Evolutionary conservation across 306 rosid species (phyloP), one percentile per base, ranked within the genome.

Genomic region (Dryas octopetala): DNA sequence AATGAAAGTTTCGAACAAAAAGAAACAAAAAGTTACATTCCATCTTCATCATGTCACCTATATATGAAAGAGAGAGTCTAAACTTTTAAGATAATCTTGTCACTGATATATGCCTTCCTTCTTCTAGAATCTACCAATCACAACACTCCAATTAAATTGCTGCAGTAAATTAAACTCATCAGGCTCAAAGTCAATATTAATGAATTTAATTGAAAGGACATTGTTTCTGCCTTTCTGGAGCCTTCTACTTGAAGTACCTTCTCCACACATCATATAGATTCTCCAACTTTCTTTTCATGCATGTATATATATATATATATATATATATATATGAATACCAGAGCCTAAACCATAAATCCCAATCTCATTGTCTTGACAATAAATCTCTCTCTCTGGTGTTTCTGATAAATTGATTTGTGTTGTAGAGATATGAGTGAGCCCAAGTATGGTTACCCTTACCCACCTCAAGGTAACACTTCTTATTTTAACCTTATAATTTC

Each of bases 401-500:
- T 19, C 32, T 4, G 9, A 8, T 48, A 32, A 32, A 1, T 60
- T 60, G 44, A 13, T 0, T 32, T 38, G 13, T 72, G 52, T 16
- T 28, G 15, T 46, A 76, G 57, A 91, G 3, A 32, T 32, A 32
- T 89, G 93, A 88, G 70, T 79, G 90, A 88, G 46, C 79, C 80
- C 66, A 89, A 91, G 82, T 86, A 89, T 83, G 93, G 83, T 63
- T 88, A 91, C 70, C 91, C 91, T 54, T 86, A 88, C 67, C 90
- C 91, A 55, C 53, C 91, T 59, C 88, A 82, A 86, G 97, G 97
- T 91, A 80, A 55, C 17, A 7, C 44, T 45, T 61, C 4, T 11
- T 23, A 32, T 26, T 26, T 41, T 43, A 1, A 0, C 7, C 17
- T 7, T 6, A 5, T 50, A 4, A 28, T 53, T 62, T 0, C 41